Percentiles rank a stretch among this genome's conserved stretches.
Evolutionary conservation across 331 rosid genomes (phyloP).

Genomic region (Rhamnella rubrinervis): DNA sequence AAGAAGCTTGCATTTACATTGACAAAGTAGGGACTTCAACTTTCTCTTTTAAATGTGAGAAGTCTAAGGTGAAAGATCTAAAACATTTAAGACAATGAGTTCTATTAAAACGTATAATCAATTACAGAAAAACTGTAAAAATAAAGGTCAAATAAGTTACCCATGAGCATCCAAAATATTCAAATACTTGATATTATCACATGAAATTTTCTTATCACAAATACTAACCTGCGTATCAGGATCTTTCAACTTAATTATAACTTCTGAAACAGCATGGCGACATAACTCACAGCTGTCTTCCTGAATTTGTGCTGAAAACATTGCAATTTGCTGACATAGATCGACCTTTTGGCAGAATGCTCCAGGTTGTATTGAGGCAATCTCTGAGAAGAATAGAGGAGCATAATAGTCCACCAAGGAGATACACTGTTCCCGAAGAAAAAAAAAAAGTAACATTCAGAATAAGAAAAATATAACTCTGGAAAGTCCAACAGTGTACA

Average conservation of each 20-base stretch:
- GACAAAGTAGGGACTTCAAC: background rate
- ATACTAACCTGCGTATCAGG: slow-evolving; percentile 71
- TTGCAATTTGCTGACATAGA: slow-evolving; percentile 57
- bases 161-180: background rate
- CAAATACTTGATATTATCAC: background rate
- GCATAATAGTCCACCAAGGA: slow-evolving; percentile 76
- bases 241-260: slow-evolving; percentile 63
- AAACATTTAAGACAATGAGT: no score
- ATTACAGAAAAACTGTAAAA: background rate
- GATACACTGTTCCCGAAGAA: slow-evolving; percentile 51
- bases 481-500: background rate
- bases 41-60: background rate
- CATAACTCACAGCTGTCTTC: slow-evolving; percentile 72
- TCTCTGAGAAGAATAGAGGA: slow-evolving; percentile 75
- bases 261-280: slow-evolving; percentile 55
- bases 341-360: slow-evolving; percentile 63
- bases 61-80: no score
- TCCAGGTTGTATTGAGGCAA: slow-evolving; percentile 50
- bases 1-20: background rate
- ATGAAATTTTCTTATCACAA: background rate
- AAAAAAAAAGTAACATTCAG: background rate
- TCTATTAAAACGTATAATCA: background rate
- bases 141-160: slow-evolving; percentile 11
- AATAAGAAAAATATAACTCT: background rate
- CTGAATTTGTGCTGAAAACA: slow-evolving; percentile 43